Conservation (phyloP, 106 monocot species). For the Agapanthus africanus region DNA sequence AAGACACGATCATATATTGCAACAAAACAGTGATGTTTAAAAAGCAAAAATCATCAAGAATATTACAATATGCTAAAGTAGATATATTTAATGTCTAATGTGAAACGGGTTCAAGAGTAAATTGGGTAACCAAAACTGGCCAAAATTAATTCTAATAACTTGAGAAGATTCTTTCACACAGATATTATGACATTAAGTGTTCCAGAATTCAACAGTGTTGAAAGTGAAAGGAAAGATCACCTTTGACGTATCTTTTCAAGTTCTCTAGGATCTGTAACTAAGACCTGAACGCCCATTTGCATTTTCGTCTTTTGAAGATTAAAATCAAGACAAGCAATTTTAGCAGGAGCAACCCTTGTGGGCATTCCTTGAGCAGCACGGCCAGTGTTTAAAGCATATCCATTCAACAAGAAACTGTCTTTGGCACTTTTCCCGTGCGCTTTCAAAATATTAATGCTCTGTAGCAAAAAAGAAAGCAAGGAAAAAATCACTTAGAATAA, state of each 20-base stretch:
- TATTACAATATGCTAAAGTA: background rate
- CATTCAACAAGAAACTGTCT: conserved; percentile 94
- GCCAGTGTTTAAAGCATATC: conserved; percentile 94
- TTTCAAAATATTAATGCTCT: conserved; percentile 96
- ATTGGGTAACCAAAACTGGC: too few species aligned
- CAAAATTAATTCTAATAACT: background rate
- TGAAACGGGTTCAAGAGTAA: too few species aligned
- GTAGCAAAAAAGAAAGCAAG: conserved; percentile 7
- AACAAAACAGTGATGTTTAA: too few species aligned
- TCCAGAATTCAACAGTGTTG: background rate
- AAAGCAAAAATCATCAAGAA: background rate
- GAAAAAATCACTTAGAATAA: too few species aligned
- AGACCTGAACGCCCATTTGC: conserved; percentile 96
- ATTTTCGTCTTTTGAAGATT: conserved; percentile 99
- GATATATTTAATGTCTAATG: background rate
- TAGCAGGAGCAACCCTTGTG: conserved; percentile 82
- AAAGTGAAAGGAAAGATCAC: conserved; percentile 21
- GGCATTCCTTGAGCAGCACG: conserved; percentile 99
- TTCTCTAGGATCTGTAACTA: conserved; percentile 91
- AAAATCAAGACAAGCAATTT: conserved; percentile 96
- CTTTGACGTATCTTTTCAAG: conserved; percentile 98
- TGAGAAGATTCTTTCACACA: background rate
- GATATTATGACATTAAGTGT: background rate
- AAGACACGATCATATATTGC: too few species aligned
- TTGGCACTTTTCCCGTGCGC: conserved; percentile 95